A percentile compares a stretch with the other conserved stretches of the same genome.
Evolutionary conservation across 2,329 filamentous ascomycete genomes (phyloP).

Genomic region (Microsporum canis): DNA sequence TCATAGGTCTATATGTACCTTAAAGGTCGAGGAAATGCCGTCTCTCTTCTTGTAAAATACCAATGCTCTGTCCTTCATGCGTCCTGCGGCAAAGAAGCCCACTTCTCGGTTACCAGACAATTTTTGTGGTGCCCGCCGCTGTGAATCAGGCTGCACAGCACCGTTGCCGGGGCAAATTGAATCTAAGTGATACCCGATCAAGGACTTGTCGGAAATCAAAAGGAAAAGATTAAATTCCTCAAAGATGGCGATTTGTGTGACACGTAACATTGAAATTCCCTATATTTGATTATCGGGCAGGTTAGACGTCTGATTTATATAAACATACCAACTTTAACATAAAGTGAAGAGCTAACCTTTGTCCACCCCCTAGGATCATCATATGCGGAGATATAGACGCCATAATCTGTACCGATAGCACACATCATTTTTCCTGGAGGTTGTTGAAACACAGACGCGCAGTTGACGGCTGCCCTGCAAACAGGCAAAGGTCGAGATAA

Average conservation of each 20-base stretch:
- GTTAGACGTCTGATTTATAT: neutral
- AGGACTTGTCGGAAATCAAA: constrained; percentile 77
- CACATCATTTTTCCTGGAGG: constrained; percentile 76
- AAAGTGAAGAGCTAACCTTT: constrained; percentile 49
- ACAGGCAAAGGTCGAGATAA: constrained; percentile 62
- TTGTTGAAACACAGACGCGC: constrained; percentile 74
- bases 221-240: constrained; percentile 92
- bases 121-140: constrained; percentile 79
- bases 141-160: constrained; percentile 51
- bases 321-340: neutral
- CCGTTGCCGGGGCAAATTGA: constrained; percentile 53
- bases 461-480: constrained; percentile 80
- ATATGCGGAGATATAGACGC: constrained; percentile 80
- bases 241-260: constrained; percentile 87
- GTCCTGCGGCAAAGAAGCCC: constrained; percentile 87
- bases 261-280: constrained; percentile 63
- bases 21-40: constrained; percentile 85
- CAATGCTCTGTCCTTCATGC: constrained; percentile 91
- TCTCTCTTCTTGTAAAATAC: constrained; percentile 97
- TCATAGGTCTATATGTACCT: constrained; percentile 27
- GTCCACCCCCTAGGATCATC: constrained; percentile 85
- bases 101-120: constrained; percentile 80
- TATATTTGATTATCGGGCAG: constrained; percentile 33
- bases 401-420: constrained; percentile 89
- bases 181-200: constrained; percentile 91